A percentile compares a stretch with the other conserved stretches of the same genome.
phyloP scores from a whole-genome alignment of 1,284 basidiomycete genomes.

The Ceratobasidium sp. region DNA sequence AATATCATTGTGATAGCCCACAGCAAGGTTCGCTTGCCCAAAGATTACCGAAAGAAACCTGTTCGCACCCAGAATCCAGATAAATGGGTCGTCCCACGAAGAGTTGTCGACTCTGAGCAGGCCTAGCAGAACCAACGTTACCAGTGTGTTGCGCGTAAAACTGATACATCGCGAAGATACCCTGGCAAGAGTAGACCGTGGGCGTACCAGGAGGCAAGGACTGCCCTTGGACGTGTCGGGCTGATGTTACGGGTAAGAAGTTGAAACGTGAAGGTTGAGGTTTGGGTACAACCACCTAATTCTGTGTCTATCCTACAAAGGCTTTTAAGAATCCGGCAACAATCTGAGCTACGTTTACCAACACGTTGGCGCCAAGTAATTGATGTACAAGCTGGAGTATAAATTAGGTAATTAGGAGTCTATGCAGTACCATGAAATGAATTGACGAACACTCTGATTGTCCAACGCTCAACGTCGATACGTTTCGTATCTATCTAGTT shows the following conservation, averaged over 20 bases:
- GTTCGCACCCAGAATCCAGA: no score
- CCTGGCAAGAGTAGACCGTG: constrained; percentile 74
- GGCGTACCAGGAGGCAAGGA: constrained; percentile 30
- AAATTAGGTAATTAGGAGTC: no score
- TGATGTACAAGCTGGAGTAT: constrained; percentile 65
- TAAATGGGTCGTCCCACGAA: constrained; percentile 5
- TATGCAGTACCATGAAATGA: no score
- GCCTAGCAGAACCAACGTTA: constrained; percentile 78
- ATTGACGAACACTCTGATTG: no score
- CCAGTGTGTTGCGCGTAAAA: constrained; percentile 85
- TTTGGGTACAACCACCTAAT: constrained; percentile 68
- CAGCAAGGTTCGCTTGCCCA: no score
- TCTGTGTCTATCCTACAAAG: constrained; percentile 92
- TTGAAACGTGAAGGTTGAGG: neutral
- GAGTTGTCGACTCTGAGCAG: constrained; percentile 61
- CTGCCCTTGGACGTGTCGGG: constrained; percentile 41
- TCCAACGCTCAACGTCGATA: no score
- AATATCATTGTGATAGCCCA: no score
- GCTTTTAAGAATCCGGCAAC: constrained; percentile 91
- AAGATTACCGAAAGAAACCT: no score
- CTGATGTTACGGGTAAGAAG: neutral
- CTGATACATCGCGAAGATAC: constrained; percentile 88
- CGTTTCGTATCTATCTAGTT: no score
- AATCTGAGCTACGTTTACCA: constrained; percentile 86
- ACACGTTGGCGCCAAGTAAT: constrained; percentile 85